Evolutionary conservation across 2,329 filamentous ascomycete species (phyloP), one percentile per base, ranked within the genome.

Genomic region (Penicillium sp.): DNA sequence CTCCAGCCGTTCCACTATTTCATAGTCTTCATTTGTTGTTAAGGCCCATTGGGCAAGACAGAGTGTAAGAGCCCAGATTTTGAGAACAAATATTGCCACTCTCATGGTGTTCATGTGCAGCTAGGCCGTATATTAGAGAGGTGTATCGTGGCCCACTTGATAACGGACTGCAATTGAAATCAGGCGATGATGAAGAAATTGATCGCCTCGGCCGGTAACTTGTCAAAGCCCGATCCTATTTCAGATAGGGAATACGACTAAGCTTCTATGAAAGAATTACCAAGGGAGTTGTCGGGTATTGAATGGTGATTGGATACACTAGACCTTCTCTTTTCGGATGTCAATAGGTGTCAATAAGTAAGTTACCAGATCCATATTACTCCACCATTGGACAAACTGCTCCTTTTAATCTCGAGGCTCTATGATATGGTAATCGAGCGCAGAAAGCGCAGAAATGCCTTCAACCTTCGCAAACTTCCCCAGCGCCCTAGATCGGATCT

Each of bases 1-100:
- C 8, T 54, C 47, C 10, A 74, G 58, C 6, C 64, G 58, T 42
- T 74, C 71, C 21, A 73, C 59, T 2, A 60, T 46, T 7, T 62
- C 53, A 43, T 65, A 61, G 12, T 51, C 42, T 12, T 53, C 6
- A 1, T 36, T 33, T 15, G 42, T 42, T 10, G 54, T 53, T 21
- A 54, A 31, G 2, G 7, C 26, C 1, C 49, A 21, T 16, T 51
- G 47, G 3, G 57, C 6, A 7, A 45, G 51, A 24, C 43, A 58
- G 13, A 61, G 5, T 7, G 58, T 26, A 13, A 67, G 45, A 42
- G 46, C 50, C 2, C 63, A 2, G 9, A 41, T 5, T 10, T 28
- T 12, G 7, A 42, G 2, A 13, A 16, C 13, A 21, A 4, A 4
- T 2, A 21, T 21, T 4, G 9, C 5, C 16, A 21, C 15, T 21